Percentiles rank a stretch among this genome's conserved stretches.
Conservation (phyloP, 2,329 filamentous ascomycete species). For the Fusarium nodosum region DNA sequence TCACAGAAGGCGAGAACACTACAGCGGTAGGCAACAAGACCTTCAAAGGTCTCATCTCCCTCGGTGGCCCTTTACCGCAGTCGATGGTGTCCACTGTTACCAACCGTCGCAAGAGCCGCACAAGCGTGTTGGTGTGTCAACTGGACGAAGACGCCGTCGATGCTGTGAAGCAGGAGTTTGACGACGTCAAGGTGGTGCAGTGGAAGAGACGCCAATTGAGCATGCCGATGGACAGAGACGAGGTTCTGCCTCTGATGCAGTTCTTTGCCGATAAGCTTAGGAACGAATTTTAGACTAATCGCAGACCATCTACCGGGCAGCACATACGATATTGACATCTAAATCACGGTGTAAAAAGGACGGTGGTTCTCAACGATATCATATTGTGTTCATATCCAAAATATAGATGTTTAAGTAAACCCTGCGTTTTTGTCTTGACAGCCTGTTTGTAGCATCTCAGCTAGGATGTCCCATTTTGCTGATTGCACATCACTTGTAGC, state of each 20-base stretch:
- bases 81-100: constrained; percentile 64
- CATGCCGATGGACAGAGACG: constrained; percentile 86
- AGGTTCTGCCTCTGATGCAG: constrained; percentile 92
- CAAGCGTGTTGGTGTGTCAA: constrained; percentile 72
- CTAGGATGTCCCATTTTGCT: constrained; percentile 82
- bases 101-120: constrained; percentile 67
- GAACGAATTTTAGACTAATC: constrained; percentile 39
- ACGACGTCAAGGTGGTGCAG: constrained; percentile 74
- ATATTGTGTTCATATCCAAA: constrained; percentile 38
- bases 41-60: constrained; percentile 71
- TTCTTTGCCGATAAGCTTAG: constrained; percentile 77
- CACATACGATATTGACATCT: not conserved
- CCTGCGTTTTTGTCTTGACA: constrained; percentile 43
- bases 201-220: constrained; percentile 80
- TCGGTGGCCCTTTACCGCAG: constrained; percentile 71
- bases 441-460: constrained; percentile 79
- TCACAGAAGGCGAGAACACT: constrained; percentile 42
- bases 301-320: not conserved
- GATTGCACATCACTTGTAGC: constrained; percentile 73
- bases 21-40: constrained; percentile 21
- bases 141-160: constrained; percentile 74
- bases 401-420: constrained; percentile 19
- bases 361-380: constrained; percentile 41
- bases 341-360: not conserved
- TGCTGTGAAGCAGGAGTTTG: constrained; percentile 75